Conservation (phyloP, 2,329 filamentous ascomycete species). For the Remersonia thermophila region DNA sequence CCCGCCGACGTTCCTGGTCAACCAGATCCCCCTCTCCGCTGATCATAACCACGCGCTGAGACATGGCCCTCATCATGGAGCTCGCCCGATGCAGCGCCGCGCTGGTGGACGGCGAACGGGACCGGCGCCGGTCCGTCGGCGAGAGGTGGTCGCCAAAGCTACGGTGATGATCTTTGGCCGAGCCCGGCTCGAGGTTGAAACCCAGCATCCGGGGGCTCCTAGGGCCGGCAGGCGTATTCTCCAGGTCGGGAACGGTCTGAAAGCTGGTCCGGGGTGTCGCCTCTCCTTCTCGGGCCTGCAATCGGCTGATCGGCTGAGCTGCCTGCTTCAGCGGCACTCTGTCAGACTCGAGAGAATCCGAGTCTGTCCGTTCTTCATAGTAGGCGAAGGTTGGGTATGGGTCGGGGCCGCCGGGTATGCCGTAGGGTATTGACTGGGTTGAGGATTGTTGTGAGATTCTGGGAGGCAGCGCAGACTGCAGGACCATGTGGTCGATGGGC, state of each 20-base stretch:
- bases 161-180: slow-evolving; percentile 36
- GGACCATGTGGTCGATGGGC: slow-evolving; percentile 39
- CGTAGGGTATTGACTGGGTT: slow-evolving; percentile 11
- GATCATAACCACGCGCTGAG: slow-evolving; percentile 93
- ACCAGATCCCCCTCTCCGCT: slow-evolving; percentile 82
- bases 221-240: slow-evolving; percentile 42
- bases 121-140: slow-evolving; percentile 39
- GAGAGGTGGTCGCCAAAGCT: slow-evolving; percentile 46
- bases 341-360: slow-evolving; percentile 42
- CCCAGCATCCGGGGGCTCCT: slow-evolving; percentile 43
- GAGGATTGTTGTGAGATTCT: background rate
- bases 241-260: slow-evolving; percentile 42
- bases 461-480: slow-evolving; percentile 25
- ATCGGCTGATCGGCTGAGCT: slow-evolving; percentile 41
- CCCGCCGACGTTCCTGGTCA: slow-evolving; percentile 55
- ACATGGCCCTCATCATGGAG: slow-evolving; percentile 75
- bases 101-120: slow-evolving; percentile 50
- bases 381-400: slow-evolving; percentile 27
- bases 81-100: slow-evolving; percentile 57
- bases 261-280: slow-evolving; percentile 40
- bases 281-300: slow-evolving; percentile 29
- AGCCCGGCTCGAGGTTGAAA: slow-evolving; percentile 45
- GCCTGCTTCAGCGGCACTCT: slow-evolving; percentile 43
- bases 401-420: slow-evolving; percentile 13
- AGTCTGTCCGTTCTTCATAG: slow-evolving; percentile 28